phyloP scores from a whole-genome alignment of 2,329 filamentous ascomycete species.

The Apiospora rasikravindrae region DNA sequence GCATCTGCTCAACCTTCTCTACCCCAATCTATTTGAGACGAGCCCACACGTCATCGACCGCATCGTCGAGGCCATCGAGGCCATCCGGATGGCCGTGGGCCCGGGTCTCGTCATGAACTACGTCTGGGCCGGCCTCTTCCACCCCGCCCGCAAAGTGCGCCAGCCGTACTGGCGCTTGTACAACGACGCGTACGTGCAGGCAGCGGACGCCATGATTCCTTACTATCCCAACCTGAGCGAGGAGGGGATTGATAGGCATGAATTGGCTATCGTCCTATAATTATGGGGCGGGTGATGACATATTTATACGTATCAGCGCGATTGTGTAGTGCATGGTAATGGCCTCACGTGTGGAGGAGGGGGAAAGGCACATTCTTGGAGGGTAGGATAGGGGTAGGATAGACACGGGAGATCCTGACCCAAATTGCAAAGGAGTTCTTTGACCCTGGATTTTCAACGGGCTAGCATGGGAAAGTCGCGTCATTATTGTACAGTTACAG shows the following conservation, averaged over 20 bases:
- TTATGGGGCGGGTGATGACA: background rate
- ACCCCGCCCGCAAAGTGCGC: conserved; percentile 92
- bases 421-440: background rate
- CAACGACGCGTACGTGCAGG: conserved; percentile 95
- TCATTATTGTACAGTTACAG: conserved; percentile 12
- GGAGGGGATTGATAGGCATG: conserved; percentile 77
- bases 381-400: background rate
- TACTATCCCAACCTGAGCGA: conserved; percentile 91
- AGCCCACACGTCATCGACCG: conserved; percentile 98
- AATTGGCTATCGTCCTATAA: conserved; percentile 82
- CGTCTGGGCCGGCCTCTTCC: conserved; percentile 96
- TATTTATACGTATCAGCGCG: background rate
- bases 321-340: background rate
- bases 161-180: conserved; percentile 96
- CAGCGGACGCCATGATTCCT: conserved; percentile 92
- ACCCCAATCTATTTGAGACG: conserved; percentile 97
- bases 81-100: conserved; percentile 90
- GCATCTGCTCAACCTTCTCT: conserved; percentile 93
- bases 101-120: conserved; percentile 96
- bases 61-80: conserved; percentile 96
- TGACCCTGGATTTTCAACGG: background rate
- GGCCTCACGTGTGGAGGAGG: background rate
- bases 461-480: conserved; percentile 3
- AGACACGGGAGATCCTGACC: background rate
- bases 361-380: background rate